Evolutionary conservation across 306 rosid genomes (phyloP), one percentile per base, ranked within the genome.

Genomic region (Chamaecrista fasciculata): DNA sequence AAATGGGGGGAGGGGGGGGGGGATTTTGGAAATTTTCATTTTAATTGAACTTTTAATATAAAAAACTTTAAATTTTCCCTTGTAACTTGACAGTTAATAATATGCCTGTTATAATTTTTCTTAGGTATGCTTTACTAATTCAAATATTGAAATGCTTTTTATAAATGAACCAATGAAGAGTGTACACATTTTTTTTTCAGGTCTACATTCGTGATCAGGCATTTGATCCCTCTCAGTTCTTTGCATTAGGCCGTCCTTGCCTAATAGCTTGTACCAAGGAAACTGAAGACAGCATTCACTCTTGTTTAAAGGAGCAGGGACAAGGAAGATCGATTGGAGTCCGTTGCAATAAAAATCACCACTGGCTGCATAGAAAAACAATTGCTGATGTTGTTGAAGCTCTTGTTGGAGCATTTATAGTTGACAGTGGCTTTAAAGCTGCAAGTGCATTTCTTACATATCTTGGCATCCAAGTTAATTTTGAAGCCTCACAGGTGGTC

Each of bases 391-490:
- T 82, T 66, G 87, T 94, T 80, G 98, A 94, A 84, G 92, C 96
- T 82, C 92, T 94, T 73, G 77, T 90, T 11, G 98, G 98, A 72
- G 97, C 98, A 52, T 90, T 94, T 71, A 52, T 94, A 73, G 96
- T 94, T 46, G 98, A 90, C 67, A 85, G 98, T 69, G 98, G 98
- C 80, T 94, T 94, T 79, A 90, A 82, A 79, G 97, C 95, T 16
- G 97, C 97, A 55, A 64, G 68, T 70, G 78, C 86, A 67, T 94
- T 94, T 77, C 98, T 94, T 56, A 67, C 39, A 26, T 94, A 97
- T 97, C 84, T 94, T 60, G 97, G 98, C 77, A 86, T 94, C 85
- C 69, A 65, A 74, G 83, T 88, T 18, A 76, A 83, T 58, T 88
- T 88, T 70, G 84, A 85, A 78, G 85, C 91, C 61, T 86, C 91